Base-by-base conservation (phyloP, 768 basidiomycete species). In the Sutorius australiensis region DNA sequence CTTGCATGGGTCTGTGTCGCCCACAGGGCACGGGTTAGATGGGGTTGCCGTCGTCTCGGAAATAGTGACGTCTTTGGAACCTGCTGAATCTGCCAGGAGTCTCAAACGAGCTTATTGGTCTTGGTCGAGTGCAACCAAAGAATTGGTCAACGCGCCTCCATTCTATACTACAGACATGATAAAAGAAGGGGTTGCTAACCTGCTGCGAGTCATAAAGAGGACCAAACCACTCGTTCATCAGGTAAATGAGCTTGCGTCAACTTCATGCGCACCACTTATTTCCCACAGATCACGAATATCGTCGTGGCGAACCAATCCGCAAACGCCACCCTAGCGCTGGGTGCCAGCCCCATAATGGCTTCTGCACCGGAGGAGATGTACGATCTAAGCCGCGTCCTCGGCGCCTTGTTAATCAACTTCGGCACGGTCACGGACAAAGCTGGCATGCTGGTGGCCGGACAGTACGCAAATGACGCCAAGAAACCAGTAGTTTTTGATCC, bases 261-360 rank as follows among this genome's bases (percentile, higher is more conserved):
- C 8, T 14, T 48, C 30, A 13, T 31, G 43, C 11, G 14, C 39
- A 19, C 1, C 0, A 7, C 57, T 55, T 47, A 56, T 31, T 39
- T 21, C 44, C 30, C 19, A 5, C 50, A 94, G 91, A 93, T 95
- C 54, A 95, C 93, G 5, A 92, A 95, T 63, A 84, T 77, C 17
- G 93, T 97, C 14, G 92, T 92, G 30, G 82, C 85, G 17, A 94
- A 85, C 17, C 93, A 95, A 72, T 90, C 87, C 5, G 92, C 93
- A 19, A 97, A 95, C 64, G 80, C 88, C 2, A 95, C 93, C 2
- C 77, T 98, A 6, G 91, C 92, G 0, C 63, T 97, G 5, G 88
- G 89, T 16, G 92, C 84, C 13, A 93, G 90, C 54, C 95, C 95
- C 0, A 94, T 98, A 65, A 98, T 98, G 95, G 89, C 94, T 3